Percentiles rank a stretch among this genome's conserved stretches.
Evolutionary conservation across 441 rosid species (phyloP).

Genomic region (Syzygium syzygioides): DNA sequence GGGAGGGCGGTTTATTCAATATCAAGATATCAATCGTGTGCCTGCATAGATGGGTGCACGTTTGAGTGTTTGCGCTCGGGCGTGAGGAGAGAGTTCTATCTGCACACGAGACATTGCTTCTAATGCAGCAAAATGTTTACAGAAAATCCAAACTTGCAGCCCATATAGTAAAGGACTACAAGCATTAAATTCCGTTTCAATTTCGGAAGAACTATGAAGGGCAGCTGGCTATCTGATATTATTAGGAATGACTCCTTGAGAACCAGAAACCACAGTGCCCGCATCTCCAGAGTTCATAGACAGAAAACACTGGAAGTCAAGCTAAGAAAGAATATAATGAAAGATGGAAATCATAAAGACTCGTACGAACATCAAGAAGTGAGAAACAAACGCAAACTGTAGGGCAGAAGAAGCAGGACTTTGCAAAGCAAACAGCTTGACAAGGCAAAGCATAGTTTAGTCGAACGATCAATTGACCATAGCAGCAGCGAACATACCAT

Average conservation of each 20-base stretch:
- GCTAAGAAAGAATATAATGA: background rate
- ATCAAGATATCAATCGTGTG: background rate
- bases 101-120: background rate
- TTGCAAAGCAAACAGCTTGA: background rate
- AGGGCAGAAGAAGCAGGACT: background rate
- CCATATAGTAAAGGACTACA: conserved; percentile 34
- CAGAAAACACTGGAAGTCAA: background rate
- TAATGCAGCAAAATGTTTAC: conserved; percentile 15
- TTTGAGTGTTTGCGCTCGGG: background rate
- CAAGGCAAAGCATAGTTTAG: background rate
- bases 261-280: conserved; percentile 27
- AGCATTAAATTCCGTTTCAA: conserved; percentile 56
- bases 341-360: background rate
- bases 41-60: background rate
- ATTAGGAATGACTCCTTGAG: conserved; percentile 6
- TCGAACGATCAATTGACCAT: background rate
- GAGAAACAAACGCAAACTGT: background rate
- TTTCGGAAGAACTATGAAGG: conserved; percentile 26
- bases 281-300: conserved; percentile 25
- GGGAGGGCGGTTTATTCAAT: background rate
- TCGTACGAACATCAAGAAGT: background rate
- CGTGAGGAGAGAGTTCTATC: background rate
- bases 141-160: conserved; percentile 71
- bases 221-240: conserved; percentile 23
- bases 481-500: background rate